Evolutionary conservation across 225 moss, liverwort and hornwort genomes (phyloP).

Genomic region (Polytrichum commune): DNA sequence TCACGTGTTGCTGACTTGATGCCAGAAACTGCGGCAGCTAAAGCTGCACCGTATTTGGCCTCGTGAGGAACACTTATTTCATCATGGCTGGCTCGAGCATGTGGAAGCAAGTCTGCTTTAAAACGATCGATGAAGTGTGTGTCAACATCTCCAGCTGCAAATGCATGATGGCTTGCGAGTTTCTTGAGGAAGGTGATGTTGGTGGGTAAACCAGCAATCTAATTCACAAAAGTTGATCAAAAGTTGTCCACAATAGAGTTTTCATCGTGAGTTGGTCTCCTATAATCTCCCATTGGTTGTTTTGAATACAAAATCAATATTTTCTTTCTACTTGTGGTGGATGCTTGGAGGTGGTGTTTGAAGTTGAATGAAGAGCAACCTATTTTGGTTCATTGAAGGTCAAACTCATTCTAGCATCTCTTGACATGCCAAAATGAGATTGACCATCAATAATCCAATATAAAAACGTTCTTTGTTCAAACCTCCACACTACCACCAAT

Average conservation of each 20-base stretch:
- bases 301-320: too few relatives aligned
- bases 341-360: too few relatives aligned
- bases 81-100: constrained; percentile 13
- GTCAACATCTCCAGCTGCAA: constrained; percentile 86
- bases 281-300: too few relatives aligned
- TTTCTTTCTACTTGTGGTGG: too few relatives aligned
- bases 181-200: constrained; percentile 85
- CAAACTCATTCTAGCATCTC: too few relatives aligned
- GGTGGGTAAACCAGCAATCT: constrained; percentile 93
- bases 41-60: constrained; percentile 52
- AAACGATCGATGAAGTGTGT: constrained; percentile 94
- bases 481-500: too few relatives aligned
- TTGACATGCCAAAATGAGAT: too few relatives aligned
- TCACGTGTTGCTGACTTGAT: constrained; percentile 36
- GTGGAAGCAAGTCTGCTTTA: constrained; percentile 66
- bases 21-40: constrained; percentile 68
- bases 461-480: too few relatives aligned
- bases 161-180: constrained; percentile 82
- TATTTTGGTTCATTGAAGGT: too few relatives aligned
- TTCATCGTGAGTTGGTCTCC: too few relatives aligned
- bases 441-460: too few relatives aligned
- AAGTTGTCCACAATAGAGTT: background rate
- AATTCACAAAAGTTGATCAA: constrained; percentile 7
- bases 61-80: constrained; percentile 22
- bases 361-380: too few relatives aligned